Evolutionary conservation across 805 yeast genomes (phyloP), one percentile per base, ranked within the genome.

Genomic region (Blastobotrys terrestris): DNA sequence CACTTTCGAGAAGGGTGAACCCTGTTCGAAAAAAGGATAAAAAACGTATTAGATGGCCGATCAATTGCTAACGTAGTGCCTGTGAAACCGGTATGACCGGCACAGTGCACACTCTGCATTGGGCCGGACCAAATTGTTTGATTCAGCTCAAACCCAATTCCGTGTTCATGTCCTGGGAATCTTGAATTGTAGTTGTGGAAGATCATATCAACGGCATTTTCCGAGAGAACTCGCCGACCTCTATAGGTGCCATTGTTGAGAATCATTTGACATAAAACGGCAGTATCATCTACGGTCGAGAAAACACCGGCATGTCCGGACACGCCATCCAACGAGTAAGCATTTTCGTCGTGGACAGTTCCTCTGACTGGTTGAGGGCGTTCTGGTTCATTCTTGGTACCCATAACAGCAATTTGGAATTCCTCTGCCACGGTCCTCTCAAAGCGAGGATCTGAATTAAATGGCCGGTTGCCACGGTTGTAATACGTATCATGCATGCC

Each of bases 221-320:
- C 59, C 26, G 59, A 50, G 45, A 75, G 59, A 16, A 74, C 65
- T 39, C 54, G 59, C 0, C 42, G 53, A 2, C 77, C 76, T 0
- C 66, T 68, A 2, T 46, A 44, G n/a, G 58, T 54, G 8, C 79
- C 79, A 45, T 67, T 66, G 53, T 75, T 75, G 42, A 76, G 62
- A 57, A 75, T 65, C 7, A 69, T 61, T 6, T 76, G 63, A 26
- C 76, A 54, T 43, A 75, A 65, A 56, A 66, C 68, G 48, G 70
- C 64, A 54, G 69, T 75, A 54, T 76, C 78, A 6, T 61, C 62
- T 3, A 70, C 72, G 6, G 70, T 72, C 1, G 75, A 68, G 48
- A 67, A 73, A 43, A 69, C 55, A 3, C 79, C 79, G 4, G 72
- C 76, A 22, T 79, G 79, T 5, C 77, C 79, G 56, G 35, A 19